These are phyloP conservation scores for Phytophthora fragariae DNA, from an alignment of 352 stramenopile species.

Conservation along the genomic window DNA sequence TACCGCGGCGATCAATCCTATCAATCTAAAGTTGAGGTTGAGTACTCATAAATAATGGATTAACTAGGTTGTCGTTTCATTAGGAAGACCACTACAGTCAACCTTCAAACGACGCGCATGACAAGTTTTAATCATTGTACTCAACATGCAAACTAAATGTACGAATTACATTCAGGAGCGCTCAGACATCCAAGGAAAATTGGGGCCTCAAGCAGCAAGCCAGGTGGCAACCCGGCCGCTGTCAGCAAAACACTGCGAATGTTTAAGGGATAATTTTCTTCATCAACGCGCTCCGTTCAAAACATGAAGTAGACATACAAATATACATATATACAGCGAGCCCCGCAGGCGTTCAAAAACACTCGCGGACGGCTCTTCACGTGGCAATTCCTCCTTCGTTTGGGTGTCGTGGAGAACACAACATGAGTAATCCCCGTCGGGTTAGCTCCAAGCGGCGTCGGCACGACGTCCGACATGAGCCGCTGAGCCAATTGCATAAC, in stretches of 20 bases:
- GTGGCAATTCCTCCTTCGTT: slow-evolving; percentile 39
- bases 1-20: background rate
- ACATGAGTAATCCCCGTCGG: slow-evolving; percentile 93
- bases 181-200: slow-evolving; percentile 77
- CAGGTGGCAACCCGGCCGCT: slow-evolving; percentile 68
- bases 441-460: slow-evolving; percentile 83
- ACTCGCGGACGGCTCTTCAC: slow-evolving; percentile 13
- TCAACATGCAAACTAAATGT: slow-evolving; percentile 15
- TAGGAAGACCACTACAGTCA: slow-evolving; percentile 53
- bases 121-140: slow-evolving; percentile 77
- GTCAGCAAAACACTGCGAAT: slow-evolving; percentile 89
- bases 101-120: slow-evolving; percentile 86
- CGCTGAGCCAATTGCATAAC: slow-evolving; percentile 93
- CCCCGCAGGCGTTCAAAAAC: slow-evolving; percentile 52
- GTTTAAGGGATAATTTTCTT: slow-evolving; percentile 84
- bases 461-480: slow-evolving; percentile 67
- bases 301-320: slow-evolving; percentile 6
- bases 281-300: slow-evolving; percentile 67
- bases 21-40: slow-evolving; percentile 15
- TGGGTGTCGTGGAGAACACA: slow-evolving; percentile 92
- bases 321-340: slow-evolving; percentile 20
- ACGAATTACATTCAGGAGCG: slow-evolving; percentile 30
- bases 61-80: slow-evolving; percentile 87
- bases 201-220: slow-evolving; percentile 63
- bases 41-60: slow-evolving; percentile 85